A percentile compares a stretch with the other conserved stretches of the same genome.
phyloP scores from a whole-genome alignment of 2,329 filamentous ascomycete genomes.

The Venturia pyrina region DNA sequence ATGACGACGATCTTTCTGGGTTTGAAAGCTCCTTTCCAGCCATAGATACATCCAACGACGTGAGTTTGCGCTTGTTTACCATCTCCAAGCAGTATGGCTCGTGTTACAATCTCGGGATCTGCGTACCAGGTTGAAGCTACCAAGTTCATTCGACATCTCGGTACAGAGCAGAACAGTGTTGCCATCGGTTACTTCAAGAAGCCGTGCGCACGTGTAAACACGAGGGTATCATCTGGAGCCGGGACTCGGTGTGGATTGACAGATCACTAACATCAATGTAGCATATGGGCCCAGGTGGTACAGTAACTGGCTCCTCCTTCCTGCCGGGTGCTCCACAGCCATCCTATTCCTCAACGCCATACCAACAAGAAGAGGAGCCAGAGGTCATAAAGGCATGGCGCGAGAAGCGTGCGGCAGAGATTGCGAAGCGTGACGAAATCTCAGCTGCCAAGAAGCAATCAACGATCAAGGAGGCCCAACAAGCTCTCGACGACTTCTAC shows the following conservation, averaged over 20 bases:
- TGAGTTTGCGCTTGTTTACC: conserved; percentile 27
- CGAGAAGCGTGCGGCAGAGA: conserved; percentile 72
- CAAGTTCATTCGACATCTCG: no score
- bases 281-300: conserved; percentile 65
- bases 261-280: conserved; percentile 23
- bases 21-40: conserved; percentile 92
- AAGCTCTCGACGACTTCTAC: conserved; percentile 98
- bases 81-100: background rate
- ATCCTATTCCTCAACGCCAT: conserved; percentile 34
- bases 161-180: no score
- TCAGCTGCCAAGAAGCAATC: conserved; percentile 73
- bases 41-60: conserved; percentile 63
- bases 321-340: conserved; percentile 31
- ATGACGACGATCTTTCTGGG: conserved; percentile 42
- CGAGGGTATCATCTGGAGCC: background rate
- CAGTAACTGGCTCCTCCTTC: conserved; percentile 66
- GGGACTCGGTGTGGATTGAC: background rate
- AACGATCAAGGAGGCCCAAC: conserved; percentile 78
- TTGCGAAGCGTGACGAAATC: conserved; percentile 74
- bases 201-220: no score
- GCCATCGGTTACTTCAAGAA: no score
- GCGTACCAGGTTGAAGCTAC: no score
- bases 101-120: no score
- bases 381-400: conserved; percentile 87
- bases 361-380: conserved; percentile 70